These are phyloP conservation scores for Lenwebbia sp. DNA, from an alignment of 345 rosid genomes.

Conservation along the genomic window DNA sequence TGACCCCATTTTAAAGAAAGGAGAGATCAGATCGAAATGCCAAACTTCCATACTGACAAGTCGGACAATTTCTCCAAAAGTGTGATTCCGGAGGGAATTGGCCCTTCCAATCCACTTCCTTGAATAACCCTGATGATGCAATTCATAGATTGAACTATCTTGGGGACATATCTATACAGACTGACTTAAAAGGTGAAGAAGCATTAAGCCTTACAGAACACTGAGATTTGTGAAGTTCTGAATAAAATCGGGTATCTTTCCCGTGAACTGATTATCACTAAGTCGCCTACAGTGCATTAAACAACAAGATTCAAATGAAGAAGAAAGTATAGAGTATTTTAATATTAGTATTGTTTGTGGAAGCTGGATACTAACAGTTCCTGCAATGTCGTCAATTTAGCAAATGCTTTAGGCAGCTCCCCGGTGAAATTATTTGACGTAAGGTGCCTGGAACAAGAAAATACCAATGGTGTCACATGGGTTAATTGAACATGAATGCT, in stretches of 20 bases:
- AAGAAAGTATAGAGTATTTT: too few species aligned
- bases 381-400: conserved; percentile 22
- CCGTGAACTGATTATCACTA: neutral
- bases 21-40: neutral
- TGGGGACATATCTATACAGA: neutral
- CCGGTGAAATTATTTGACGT: conserved; percentile 45
- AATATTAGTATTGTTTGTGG: neutral
- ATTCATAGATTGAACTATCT: neutral
- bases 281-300: neutral
- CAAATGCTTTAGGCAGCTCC: conserved; percentile 36
- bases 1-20: neutral
- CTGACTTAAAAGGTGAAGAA: neutral
- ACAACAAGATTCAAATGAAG: neutral
- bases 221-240: neutral
- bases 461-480: neutral
- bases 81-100: conserved; percentile 1
- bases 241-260: conserved; percentile 3
- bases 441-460: conserved; percentile 19
- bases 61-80: neutral
- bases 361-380: conserved; percentile 30
- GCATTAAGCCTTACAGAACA: neutral
- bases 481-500: neutral
- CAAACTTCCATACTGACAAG: neutral
- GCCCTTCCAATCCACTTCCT: conserved; percentile 9
- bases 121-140: neutral